Evolutionary conservation across 805 yeast species (phyloP), one percentile per base, ranked within the genome.

Genomic region (Cyberlindnera galapagoensis): DNA sequence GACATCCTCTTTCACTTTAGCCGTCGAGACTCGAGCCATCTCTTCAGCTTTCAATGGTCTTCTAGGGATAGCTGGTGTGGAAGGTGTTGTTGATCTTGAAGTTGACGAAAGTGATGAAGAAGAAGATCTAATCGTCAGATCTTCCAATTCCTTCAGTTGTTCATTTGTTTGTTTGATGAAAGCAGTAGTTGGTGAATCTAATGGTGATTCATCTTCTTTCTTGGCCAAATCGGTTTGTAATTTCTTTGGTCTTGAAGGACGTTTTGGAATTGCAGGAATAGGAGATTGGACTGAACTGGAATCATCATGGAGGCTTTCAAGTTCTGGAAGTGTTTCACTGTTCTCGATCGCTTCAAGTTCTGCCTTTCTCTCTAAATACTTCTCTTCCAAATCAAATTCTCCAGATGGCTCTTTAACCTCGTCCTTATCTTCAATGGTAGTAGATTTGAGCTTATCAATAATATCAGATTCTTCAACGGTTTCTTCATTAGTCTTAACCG

Each of bases 181-280:
- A 4, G 14, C 28, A 10, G 12, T 22, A 2, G 35, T 14, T 19
- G 34, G 24, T 3, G 29, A 19, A 9, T 31, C 39, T 12, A 20
- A 17, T 7, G 27, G 11, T 4, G 26, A 4, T 7, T 21, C 30
- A 5, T 18, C 33, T 4, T 24, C 24, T 11, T 16, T 11, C 7
- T 23, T 7, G 18, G 23, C 2, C 5, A 14, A 12, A 6, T 18
- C 11, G 13, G 27, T 21, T n/a, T 24, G 9, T 3, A 17, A 22
- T 23, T 29, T 34, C 22, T 30, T 32, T 13, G 42, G 38, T 36
- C 43, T 39, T 19, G 31, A 26, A 12, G 42, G 38, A 24, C 30
- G 34, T 26, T 26, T 26, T 23, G 38, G 38, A 18, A 30, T 19
- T 2, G 22, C 11, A 7, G 33, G 28, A 7, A 19, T 12, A 20